Evolutionary conservation across 371 early-diverging fungal species (phyloP).

Genomic region (Actinomortierella wolfii): DNA sequence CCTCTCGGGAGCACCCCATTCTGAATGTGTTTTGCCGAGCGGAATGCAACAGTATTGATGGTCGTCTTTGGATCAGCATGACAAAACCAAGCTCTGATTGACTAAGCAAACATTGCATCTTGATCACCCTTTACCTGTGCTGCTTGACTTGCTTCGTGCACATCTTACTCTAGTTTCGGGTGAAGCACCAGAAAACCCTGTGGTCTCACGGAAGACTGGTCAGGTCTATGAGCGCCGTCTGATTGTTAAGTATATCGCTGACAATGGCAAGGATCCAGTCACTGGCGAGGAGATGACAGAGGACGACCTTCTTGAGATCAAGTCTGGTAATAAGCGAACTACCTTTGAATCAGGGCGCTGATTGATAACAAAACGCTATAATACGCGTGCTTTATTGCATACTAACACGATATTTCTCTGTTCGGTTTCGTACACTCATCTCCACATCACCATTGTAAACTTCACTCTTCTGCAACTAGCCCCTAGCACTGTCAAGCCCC

Average conservation of each 20-base stretch:
- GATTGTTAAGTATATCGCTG: constrained; percentile 85
- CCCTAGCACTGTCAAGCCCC: constrained; percentile 78
- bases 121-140: background rate
- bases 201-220: constrained; percentile 84
- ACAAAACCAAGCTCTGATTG: background rate
- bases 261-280: constrained; percentile 85
- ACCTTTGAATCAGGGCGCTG: background rate
- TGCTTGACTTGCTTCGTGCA: background rate
- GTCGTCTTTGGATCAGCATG: background rate
- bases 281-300: constrained; percentile 73
- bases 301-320: constrained; percentile 82
- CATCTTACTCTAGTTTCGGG: constrained; percentile 78
- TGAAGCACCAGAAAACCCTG: constrained; percentile 88
- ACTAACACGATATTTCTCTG: no score
- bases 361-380: constrained; percentile 7
- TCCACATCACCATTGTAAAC: no score
- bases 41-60: background rate
- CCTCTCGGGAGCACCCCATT: background rate
- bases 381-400: no score
- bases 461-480: constrained; percentile 45
- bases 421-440: no score
- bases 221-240: constrained; percentile 85
- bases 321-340: constrained; percentile 55
- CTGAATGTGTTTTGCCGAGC: background rate
- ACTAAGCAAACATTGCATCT: background rate